phyloP scores from a whole-genome alignment of 139 green algal genomes.

The Chlamydomonas urium region DNA sequence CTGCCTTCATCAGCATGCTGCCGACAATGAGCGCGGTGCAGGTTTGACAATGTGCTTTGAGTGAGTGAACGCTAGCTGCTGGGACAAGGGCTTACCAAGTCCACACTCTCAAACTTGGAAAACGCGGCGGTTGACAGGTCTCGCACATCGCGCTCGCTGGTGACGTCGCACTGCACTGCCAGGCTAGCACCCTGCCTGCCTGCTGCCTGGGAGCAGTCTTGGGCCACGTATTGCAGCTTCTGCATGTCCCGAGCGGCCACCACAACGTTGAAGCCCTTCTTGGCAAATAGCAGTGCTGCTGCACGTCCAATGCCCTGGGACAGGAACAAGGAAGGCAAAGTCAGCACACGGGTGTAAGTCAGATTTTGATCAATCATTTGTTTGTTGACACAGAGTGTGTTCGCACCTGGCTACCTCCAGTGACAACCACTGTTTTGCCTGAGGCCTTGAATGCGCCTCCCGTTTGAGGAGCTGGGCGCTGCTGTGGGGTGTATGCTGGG shows the following conservation, averaged over 20 bases:
- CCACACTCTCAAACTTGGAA: conserved; percentile 32
- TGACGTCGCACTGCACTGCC: conserved; percentile 26
- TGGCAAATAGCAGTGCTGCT: conserved; percentile 40
- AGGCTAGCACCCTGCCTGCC: conserved; percentile 15
- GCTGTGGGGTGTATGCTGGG: too few species aligned
- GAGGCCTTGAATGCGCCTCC: conserved; percentile 37
- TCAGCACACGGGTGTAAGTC: neutral
- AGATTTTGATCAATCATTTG: neutral
- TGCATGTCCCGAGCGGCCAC: conserved; percentile 33
- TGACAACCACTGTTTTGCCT: conserved; percentile 49
- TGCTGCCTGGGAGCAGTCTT: conserved; percentile 30
- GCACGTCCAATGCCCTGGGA: conserved; percentile 43
- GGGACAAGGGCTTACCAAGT: conserved; percentile 17
- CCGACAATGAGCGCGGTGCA: too few species aligned
- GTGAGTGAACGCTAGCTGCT: too few species aligned
- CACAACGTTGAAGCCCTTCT: conserved; percentile 54
- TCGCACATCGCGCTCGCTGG: conserved; percentile 28
- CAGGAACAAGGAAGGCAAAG: neutral
- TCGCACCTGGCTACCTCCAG: conserved; percentile 39
- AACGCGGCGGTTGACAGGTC: conserved; percentile 27
- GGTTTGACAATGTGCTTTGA: too few species aligned
- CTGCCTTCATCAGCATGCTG: too few species aligned
- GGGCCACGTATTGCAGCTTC: conserved; percentile 30
- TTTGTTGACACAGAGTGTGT: neutral
- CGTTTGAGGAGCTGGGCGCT: too few species aligned